Evolutionary conservation across 352 stramenopile species (phyloP), one percentile per base, ranked within the genome.

Genomic region (Pythium scleroteichum): DNA sequence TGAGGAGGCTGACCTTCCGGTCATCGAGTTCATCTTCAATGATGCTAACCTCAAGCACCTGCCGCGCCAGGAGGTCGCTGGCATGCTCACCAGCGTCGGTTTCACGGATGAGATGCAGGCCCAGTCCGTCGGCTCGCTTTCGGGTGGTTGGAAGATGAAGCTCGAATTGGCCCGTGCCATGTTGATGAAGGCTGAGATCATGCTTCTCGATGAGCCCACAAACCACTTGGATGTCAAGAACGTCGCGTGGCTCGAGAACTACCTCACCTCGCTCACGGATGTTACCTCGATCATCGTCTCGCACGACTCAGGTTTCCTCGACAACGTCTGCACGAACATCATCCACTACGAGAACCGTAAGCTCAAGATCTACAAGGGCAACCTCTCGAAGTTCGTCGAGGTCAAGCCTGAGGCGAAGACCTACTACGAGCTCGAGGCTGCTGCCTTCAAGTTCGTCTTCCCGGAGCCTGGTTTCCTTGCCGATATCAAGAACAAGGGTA

Each of bases 311-410:
- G 87, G 88, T 14, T 99, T 99, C 80, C 75, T 99, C 19, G 98
- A 99, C 83, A 97, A 96, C 66, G 94, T 99, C 13, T 98, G 88
- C 68, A 99, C 97, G 2, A 97, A 99, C 82, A 98, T 98, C 24
- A 97, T 99, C 58, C 92, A 99, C 79, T 98, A 99, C 83, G 93
- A 98, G 70, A 94, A 84, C 67, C 94, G 81, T 48, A 92, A 95
- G 82, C 72, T 95, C 45, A 92, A 92, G 81, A 92, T 82, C 58
- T 95, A 95, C 78, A 90, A 91, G 72, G 86, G 86, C 16, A 94
- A 92, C 72, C 75, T 95, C 2, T 92, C 82, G 2, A 75, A 86
- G 59, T 95, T 95, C 55, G 86, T 95, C 9, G 78, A 94, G 73
- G 66, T 88, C 50, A 90, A 93, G 75, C 87, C 87, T 16, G 87